These are phyloP conservation scores for Alternaria alternata DNA, from an alignment of 2,329 filamentous ascomycete genomes.

Conservation along the genomic window DNA sequence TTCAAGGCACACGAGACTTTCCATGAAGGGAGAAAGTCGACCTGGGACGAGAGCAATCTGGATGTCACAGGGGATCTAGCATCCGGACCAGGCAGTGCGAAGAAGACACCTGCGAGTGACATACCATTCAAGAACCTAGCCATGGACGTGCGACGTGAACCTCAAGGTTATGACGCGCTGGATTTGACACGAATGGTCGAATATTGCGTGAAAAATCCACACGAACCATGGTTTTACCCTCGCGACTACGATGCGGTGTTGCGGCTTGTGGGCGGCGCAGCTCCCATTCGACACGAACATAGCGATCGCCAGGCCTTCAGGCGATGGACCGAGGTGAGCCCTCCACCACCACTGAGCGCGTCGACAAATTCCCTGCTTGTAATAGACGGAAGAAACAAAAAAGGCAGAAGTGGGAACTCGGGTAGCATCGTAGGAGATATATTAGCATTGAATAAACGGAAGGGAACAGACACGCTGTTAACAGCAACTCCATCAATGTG, in stretches of 20 bases:
- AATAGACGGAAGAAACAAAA: neutral
- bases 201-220: slow-evolving; percentile 22
- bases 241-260: slow-evolving; percentile 27
- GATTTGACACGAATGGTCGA: slow-evolving; percentile 36
- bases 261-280: slow-evolving; percentile 18
- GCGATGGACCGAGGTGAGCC: slow-evolving; percentile 10
- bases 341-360: neutral
- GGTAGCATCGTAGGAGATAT: neutral
- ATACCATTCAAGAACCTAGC: slow-evolving; percentile 33
- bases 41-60: slow-evolving; percentile 20
- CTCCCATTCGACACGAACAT: slow-evolving; percentile 9
- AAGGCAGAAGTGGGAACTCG: neutral
- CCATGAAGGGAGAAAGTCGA: slow-evolving; percentile 3
- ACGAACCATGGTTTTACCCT: slow-evolving; percentile 32
- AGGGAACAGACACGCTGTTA: neutral
- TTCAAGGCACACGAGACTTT: slow-evolving; percentile 20
- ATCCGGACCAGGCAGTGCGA: neutral
- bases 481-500: neutral
- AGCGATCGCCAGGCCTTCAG: slow-evolving; percentile 19
- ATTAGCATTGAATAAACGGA: neutral
- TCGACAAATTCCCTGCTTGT: neutral
- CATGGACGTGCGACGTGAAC: slow-evolving; percentile 21
- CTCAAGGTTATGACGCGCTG: slow-evolving; percentile 29
- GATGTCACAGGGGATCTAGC: slow-evolving; percentile 14
- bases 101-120: neutral